Conservation (phyloP, 1,284 basidiomycete genomes). For the Stereum hirsutum region DNA sequence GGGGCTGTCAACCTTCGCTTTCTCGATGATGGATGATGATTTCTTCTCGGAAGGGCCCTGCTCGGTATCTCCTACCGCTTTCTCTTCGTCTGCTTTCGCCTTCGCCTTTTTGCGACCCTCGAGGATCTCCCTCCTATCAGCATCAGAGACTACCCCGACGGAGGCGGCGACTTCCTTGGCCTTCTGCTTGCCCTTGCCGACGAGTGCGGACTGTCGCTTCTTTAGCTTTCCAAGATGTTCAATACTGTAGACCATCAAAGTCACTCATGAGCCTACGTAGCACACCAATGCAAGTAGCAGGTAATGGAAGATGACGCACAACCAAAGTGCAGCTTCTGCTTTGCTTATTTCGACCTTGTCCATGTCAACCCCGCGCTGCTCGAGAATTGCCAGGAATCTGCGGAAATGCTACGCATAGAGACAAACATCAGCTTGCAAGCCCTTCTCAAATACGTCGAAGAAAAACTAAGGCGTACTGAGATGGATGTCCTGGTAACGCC, state of each 20-base stretch:
- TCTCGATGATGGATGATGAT: no score
- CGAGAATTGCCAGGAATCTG: constrained; percentile 47
- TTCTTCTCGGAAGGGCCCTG: no score
- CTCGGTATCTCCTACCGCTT: neutral
- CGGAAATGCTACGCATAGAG: constrained; percentile 44
- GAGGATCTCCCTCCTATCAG: constrained; percentile 13
- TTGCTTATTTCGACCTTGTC: constrained; percentile 51
- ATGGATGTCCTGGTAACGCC: constrained; percentile 37
- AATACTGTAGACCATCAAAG: constrained; percentile 23
- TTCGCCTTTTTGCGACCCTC: constrained; percentile 12
- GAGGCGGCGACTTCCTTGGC: no score
- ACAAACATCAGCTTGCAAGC: neutral
- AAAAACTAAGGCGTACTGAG: constrained; percentile 30
- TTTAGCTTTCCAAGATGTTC: constrained; percentile 37
- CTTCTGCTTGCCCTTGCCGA: constrained; percentile 22
- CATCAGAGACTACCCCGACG: neutral
- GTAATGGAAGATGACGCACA: constrained; percentile 23
- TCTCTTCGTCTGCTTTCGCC: neutral
- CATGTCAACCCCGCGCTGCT: constrained; percentile 53
- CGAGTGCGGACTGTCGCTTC: constrained; percentile 25
- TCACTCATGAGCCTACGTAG: neutral
- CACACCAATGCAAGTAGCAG: neutral
- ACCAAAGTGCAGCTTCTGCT: constrained; percentile 48
- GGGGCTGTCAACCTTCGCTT: no score
- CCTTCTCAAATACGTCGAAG: neutral